phyloP scores from a whole-genome alignment of 139 green algal species.

The Chlorella sorokiniana region DNA sequence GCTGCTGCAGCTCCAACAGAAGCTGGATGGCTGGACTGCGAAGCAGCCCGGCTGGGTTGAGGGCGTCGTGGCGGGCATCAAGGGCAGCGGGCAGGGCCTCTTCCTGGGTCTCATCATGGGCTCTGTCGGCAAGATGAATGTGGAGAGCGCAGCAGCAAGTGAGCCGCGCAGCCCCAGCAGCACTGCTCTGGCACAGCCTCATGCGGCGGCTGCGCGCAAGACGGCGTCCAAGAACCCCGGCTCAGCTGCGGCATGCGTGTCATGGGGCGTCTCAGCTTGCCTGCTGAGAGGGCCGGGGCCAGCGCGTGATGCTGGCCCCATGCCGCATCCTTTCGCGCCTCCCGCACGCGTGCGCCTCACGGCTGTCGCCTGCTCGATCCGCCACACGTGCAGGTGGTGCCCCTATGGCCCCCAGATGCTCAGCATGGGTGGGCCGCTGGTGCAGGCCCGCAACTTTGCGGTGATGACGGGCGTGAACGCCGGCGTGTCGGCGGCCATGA shows the following conservation, averaged over 20 bases:
- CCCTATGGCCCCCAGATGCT: slow-evolving; percentile 23
- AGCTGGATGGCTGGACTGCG: slow-evolving; percentile 59
- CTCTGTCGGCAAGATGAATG: slow-evolving; percentile 60
- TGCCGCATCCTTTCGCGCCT: neutral
- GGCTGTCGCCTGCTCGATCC: no score
- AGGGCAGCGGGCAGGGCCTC: slow-evolving; percentile 40
- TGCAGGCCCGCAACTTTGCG: slow-evolving; percentile 89
- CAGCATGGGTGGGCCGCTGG: slow-evolving; percentile 13
- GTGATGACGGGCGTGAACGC: slow-evolving; percentile 94
- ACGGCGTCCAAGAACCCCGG: neutral
- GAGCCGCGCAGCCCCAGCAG: neutral
- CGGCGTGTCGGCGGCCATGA: slow-evolving; percentile 52
- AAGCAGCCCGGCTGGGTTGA: slow-evolving; percentile 67
- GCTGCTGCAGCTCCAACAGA: slow-evolving; percentile 35
- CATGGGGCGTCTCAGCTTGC: no score
- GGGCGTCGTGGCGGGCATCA: slow-evolving; percentile 52
- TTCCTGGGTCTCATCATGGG: slow-evolving; percentile 80
- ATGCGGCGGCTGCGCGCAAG: no score
- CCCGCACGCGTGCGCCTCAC: neutral
- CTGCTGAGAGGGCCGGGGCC: no score
- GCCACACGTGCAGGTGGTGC: neutral
- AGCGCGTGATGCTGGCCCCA: no score
- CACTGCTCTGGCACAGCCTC: neutral
- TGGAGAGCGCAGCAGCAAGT: slow-evolving; percentile 16
- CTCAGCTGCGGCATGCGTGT: no score